Percentiles rank a stretch among this genome's conserved stretches.
phyloP scores from a whole-genome alignment of 805 yeast genomes.

The Candida chauliodis region DNA sequence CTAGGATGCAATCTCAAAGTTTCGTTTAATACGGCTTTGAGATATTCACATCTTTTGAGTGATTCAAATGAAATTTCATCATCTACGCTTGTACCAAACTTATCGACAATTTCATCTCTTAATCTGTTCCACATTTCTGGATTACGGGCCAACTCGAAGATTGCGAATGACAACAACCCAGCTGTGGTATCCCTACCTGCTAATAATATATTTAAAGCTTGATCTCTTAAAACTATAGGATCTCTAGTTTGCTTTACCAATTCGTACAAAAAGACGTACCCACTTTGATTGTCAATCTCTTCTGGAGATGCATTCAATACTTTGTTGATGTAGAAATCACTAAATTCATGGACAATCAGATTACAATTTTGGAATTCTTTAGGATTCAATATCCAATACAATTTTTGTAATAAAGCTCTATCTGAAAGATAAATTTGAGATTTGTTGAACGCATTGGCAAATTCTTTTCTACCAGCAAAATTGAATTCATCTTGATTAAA shows the following conservation, averaged over 20 bases:
- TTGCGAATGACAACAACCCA: conserved; percentile 25
- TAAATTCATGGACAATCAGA: conserved; percentile 29
- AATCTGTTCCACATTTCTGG: conserved; percentile 26
- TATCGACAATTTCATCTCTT: conserved; percentile 21
- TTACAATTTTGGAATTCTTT: conserved; percentile 31
- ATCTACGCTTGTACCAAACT: conserved; percentile 24
- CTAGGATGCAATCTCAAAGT: conserved; percentile 30
- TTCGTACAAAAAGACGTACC: conserved; percentile 36
- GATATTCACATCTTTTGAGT: conserved; percentile 30
- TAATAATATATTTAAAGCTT: conserved; percentile 34
- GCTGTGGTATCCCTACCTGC: conserved; percentile 39
- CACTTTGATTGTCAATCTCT: conserved; percentile 26
- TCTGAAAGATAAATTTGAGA: conserved; percentile 29
- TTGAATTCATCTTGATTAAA: conserved; percentile 14
- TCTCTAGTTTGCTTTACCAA: conserved; percentile 35
- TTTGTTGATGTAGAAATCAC: conserved; percentile 25
- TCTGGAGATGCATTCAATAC: conserved; percentile 25
- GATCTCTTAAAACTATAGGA: conserved; percentile 33
- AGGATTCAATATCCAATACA: conserved; percentile 25
- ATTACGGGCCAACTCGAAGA: conserved; percentile 30
- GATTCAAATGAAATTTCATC: conserved; percentile 27
- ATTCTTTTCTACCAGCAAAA: conserved; percentile 19
- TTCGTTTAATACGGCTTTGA: conserved; percentile 29
- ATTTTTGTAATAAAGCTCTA: conserved; percentile 27
- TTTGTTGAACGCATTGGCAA: conserved; percentile 29